These are phyloP conservation scores for Curvularia hawaiiensis DNA, from an alignment of 2,329 filamentous ascomycete genomes.

Conservation along the genomic window DNA sequence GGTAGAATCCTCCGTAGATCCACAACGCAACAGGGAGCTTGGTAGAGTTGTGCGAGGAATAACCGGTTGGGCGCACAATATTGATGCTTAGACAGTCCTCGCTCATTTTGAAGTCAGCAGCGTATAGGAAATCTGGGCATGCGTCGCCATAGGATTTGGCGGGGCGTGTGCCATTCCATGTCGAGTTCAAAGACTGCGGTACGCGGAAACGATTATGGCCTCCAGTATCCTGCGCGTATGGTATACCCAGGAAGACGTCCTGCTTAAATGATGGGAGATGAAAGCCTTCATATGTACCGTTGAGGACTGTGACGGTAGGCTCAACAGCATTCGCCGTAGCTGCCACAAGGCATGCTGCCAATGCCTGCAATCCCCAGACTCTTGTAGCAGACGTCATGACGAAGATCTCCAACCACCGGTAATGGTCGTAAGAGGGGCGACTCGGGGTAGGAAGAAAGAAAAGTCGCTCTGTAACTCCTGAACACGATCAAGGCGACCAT, in stretches of 20 bases:
- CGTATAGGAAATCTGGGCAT: constrained; percentile 46
- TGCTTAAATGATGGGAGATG: constrained; percentile 47
- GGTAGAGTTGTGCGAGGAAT: constrained; percentile 41
- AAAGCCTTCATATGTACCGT: constrained; percentile 45
- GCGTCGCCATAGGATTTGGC: constrained; percentile 51
- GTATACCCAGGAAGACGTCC: constrained; percentile 58
- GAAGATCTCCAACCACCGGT: neutral
- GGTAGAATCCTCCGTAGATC: constrained; percentile 59
- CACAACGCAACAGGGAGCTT: constrained; percentile 64
- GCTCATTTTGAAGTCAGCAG: constrained; percentile 44
- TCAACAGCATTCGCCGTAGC: constrained; percentile 19
- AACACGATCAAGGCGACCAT: constrained; percentile 11
- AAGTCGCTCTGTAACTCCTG: constrained; percentile 17
- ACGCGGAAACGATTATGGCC: constrained; percentile 59
- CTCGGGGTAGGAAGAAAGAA: neutral
- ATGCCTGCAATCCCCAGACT: constrained; percentile 25
- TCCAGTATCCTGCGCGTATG: constrained; percentile 62
- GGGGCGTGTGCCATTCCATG: constrained; percentile 47
- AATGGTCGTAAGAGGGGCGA: neutral
- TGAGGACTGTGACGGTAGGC: constrained; percentile 38
- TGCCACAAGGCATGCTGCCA: constrained; percentile 22
- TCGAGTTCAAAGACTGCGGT: constrained; percentile 56
- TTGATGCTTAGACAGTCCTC: constrained; percentile 69
- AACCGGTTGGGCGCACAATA: constrained; percentile 60
- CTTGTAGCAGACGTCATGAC: constrained; percentile 21